A percentile compares a stretch with the other conserved stretches of the same genome.
phyloP scores from a whole-genome alignment of 768 basidiomycete genomes.

The Suillus clintonianus region DNA sequence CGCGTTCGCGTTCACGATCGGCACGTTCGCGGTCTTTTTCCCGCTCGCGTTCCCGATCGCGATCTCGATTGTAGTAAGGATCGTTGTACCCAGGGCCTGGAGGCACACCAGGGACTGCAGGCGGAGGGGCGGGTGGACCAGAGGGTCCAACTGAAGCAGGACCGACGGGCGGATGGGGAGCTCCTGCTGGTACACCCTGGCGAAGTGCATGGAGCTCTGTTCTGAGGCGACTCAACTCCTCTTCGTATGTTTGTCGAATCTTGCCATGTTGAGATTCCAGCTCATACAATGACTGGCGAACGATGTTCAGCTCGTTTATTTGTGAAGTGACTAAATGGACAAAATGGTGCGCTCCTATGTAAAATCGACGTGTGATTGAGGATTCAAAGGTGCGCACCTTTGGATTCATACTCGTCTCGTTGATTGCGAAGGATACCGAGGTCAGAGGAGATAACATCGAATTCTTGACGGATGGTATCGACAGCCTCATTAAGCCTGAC shows the following conservation, averaged over 20 bases:
- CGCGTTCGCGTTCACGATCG: conserved; percentile 38
- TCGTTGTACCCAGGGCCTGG: conserved; percentile 37
- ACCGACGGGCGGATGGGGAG: conserved; percentile 35
- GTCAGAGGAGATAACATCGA: conserved; percentile 73
- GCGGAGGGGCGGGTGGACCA: conserved; percentile 32
- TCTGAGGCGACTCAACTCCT: conserved; percentile 74
- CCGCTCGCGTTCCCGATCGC: conserved; percentile 41
- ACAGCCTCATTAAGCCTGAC: conserved; percentile 73
- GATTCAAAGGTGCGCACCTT: conserved; percentile 56
- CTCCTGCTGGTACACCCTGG: conserved; percentile 36
- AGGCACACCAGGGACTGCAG: conserved; percentile 30
- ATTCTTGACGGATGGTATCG: conserved; percentile 82
- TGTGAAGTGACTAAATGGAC: conserved; percentile 65
- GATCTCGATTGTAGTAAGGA: conserved; percentile 40
- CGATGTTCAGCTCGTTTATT: conserved; percentile 87
- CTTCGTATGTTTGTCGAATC: conserved; percentile 84
- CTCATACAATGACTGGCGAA: conserved; percentile 88
- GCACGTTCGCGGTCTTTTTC: conserved; percentile 45
- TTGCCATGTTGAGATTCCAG: conserved; percentile 88
- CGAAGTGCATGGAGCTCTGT: conserved; percentile 62
- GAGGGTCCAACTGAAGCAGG: conserved; percentile 36
- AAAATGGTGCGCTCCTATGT: conserved; percentile 11
- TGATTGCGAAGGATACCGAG: conserved; percentile 68
- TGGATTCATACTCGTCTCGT: conserved; percentile 87
- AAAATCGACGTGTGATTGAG: not conserved